These are phyloP conservation scores for Diaporthe caulivora DNA, from an alignment of 2,329 filamentous ascomycete genomes.

Conservation along the genomic window DNA sequence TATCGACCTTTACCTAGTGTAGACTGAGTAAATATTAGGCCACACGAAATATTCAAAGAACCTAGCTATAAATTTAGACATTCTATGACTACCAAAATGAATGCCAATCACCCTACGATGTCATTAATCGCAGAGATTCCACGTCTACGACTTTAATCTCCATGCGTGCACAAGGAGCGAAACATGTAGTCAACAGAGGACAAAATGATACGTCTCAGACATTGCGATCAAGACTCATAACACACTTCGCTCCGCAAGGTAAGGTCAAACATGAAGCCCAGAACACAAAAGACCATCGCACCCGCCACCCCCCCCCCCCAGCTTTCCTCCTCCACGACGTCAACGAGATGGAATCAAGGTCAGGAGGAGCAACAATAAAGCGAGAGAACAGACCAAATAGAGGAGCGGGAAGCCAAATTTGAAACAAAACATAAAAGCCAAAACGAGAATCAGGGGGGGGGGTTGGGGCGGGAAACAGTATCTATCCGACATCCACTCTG, in stretches of 20 bases:
- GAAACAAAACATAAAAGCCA: neutral
- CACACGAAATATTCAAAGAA: neutral
- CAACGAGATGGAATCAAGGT: too few species aligned
- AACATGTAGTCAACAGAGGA: neutral
- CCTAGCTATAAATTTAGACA: too few species aligned
- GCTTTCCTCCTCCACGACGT: neutral
- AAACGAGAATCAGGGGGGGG: neutral
- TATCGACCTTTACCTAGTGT: neutral
- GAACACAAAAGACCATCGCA: too few species aligned
- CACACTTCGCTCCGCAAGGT: neutral
- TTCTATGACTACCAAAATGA: neutral
- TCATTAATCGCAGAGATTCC: too few species aligned
- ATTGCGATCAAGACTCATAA: neutral
- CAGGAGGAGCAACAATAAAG: too few species aligned
- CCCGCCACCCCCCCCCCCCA: too few species aligned
- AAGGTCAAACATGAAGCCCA: neutral
- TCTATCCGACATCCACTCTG: neutral
- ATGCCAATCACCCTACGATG: neutral
- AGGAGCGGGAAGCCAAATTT: too few species aligned
- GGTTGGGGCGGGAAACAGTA: neutral
- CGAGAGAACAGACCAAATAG: too few species aligned
- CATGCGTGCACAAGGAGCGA: neutral
- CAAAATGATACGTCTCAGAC: neutral
- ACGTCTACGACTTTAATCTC: too few species aligned
- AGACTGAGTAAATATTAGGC: neutral